These are phyloP conservation scores for Mycena floridula DNA, from an alignment of 768 basidiomycete genomes.

Conservation along the genomic window DNA sequence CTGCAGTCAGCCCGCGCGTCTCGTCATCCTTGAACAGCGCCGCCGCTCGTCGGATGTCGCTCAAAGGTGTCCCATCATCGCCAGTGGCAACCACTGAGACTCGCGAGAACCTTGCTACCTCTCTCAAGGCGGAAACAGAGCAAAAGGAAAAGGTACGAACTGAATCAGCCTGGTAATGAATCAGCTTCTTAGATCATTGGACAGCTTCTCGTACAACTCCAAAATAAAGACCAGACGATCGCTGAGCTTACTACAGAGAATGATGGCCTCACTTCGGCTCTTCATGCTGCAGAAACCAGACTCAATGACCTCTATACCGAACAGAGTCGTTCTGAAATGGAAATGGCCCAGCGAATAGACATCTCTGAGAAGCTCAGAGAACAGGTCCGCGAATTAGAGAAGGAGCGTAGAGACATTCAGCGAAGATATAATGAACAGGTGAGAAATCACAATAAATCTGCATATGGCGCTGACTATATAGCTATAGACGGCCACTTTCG, in stretches of 20 bases:
- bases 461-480: conserved; percentile 2
- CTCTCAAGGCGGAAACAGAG: conserved; percentile 72
- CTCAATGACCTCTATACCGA: conserved; percentile 77
- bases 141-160: conserved; percentile 68
- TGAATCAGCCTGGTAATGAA: conserved; percentile 5
- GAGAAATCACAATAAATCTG: conserved; percentile 7
- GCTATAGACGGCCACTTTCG: conserved; percentile 74
- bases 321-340: conserved; percentile 75
- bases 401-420: conserved; percentile 78
- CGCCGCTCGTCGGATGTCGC: conserved; percentile 42
- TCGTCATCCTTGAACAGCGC: conserved; percentile 45
- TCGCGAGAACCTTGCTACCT: conserved; percentile 50
- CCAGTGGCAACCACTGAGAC: too few relatives aligned
- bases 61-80: too few relatives aligned
- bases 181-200: conserved; percentile 5
- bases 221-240: conserved; percentile 74
- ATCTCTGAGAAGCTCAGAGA: conserved; percentile 75
- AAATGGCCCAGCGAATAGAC: conserved; percentile 76
- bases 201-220: conserved; percentile 73
- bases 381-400: conserved; percentile 82
- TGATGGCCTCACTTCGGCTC: conserved; percentile 52
- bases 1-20: conserved; percentile 54
- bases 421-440: conserved; percentile 90
- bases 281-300: conserved; percentile 65
- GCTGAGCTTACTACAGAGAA: conserved; percentile 57